Conservation (phyloP, 306 rosid species). For the Pterocarpus macrocarpus region DNA sequence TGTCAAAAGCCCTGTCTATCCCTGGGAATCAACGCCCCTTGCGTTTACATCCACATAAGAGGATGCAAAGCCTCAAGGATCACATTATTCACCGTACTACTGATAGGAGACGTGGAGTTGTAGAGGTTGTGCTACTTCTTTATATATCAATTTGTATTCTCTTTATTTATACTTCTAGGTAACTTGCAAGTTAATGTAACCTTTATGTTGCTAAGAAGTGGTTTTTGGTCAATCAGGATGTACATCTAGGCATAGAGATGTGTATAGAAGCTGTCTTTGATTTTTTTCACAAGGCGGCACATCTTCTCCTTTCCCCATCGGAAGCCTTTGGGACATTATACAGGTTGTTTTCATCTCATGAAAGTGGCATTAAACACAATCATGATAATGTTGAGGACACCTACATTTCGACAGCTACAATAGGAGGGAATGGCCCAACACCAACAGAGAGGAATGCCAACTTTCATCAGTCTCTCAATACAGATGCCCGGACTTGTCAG, state of each 20-base stretch:
- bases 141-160: slow-evolving; percentile 22
- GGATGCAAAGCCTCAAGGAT: slow-evolving; percentile 70
- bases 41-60: slow-evolving; percentile 53
- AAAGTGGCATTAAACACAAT: slow-evolving; percentile 41
- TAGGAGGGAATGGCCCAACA: slow-evolving; percentile 66
- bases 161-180: background rate
- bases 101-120: slow-evolving; percentile 91
- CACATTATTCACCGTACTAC: slow-evolving; percentile 79
- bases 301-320: slow-evolving; percentile 81
- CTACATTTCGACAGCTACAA: slow-evolving; percentile 56
- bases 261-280: slow-evolving; percentile 83
- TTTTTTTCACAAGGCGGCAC: slow-evolving; percentile 74
- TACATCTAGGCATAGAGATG: slow-evolving; percentile 83
- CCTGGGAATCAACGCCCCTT: slow-evolving; percentile 50
- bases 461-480: slow-evolving; percentile 71
- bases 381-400: slow-evolving; percentile 40
- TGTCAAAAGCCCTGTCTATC: slow-evolving; percentile 41
- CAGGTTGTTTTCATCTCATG: slow-evolving; percentile 54
- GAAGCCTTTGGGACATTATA: slow-evolving; percentile 57
- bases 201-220: slow-evolving; percentile 32
- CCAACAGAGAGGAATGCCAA: slow-evolving; percentile 56
- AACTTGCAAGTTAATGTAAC: slow-evolving; percentile 7
- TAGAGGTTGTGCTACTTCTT: slow-evolving; percentile 69
- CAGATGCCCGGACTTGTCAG: slow-evolving; percentile 94
- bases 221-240: slow-evolving; percentile 70